These are phyloP conservation scores for Amylostereum chailletii DNA, from an alignment of 1,284 basidiomycete species.

Conservation along the genomic window DNA sequence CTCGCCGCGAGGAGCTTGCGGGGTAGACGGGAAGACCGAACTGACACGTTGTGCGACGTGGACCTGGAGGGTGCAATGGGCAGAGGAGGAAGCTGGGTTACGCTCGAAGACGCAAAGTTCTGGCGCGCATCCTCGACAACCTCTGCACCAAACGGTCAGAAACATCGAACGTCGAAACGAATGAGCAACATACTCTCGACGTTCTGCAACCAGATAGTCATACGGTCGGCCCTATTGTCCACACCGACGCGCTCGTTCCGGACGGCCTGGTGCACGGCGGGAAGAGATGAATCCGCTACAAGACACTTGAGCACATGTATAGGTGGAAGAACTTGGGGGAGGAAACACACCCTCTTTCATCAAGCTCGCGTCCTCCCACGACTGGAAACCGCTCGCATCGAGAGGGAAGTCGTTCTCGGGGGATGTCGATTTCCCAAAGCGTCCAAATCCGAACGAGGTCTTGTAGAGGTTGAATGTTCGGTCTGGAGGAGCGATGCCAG, in stretches of 20 bases:
- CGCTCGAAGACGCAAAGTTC: slow-evolving; percentile 50
- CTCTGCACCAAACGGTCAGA: slow-evolving; percentile 30
- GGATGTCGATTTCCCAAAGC: not conserved
- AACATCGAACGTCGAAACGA: slow-evolving; percentile 4
- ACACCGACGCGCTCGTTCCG: slow-evolving; percentile 40
- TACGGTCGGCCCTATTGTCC: slow-evolving; percentile 52
- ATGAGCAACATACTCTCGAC: slow-evolving; percentile 57
- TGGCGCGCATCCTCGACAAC: slow-evolving; percentile 70
- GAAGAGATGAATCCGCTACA: slow-evolving; percentile 36
- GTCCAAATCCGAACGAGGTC: not conserved
- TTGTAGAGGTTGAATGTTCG: not conserved
- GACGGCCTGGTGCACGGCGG: slow-evolving; percentile 40
- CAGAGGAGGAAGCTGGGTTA: slow-evolving; percentile 42
- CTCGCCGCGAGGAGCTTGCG: slow-evolving; percentile 57
- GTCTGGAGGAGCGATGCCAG: slow-evolving; percentile 7
- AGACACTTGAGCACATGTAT: not conserved
- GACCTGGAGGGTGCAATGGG: slow-evolving; percentile 51
- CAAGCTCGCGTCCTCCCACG: slow-evolving; percentile 41
- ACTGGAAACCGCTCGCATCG: slow-evolving; percentile 27
- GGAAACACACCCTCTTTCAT: slow-evolving; percentile 29
- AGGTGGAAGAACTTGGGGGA: not conserved
- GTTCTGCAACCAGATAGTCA: slow-evolving; percentile 70
- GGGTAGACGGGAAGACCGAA: slow-evolving; percentile 43
- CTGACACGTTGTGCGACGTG: slow-evolving; percentile 31
- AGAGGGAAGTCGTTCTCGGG: not conserved